Base-by-base conservation (phyloP, 768 basidiomycete genomes). In the Mycena haematopus region DNA sequence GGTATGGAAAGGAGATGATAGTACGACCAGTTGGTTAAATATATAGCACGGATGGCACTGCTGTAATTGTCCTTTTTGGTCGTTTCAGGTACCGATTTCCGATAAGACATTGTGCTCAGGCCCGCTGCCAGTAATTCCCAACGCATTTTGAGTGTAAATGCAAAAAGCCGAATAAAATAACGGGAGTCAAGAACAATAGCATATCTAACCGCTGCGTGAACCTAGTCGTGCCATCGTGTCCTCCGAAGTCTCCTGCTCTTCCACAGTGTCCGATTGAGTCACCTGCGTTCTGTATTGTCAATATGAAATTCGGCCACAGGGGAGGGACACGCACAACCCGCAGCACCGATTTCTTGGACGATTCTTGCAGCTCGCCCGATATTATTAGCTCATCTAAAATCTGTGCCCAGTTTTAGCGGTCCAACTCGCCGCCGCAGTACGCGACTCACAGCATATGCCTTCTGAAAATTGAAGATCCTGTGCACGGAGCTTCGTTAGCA, bases 391-490 rank as follows among this genome's bases (percentile, higher is more conserved):
- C 91, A 69, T 93, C 91, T 49, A 93, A 75, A 65, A 93, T 87
- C 84, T 86, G 55, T 13, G 38, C 38, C 10, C 29, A 19, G n/a
- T n/a, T 36, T 19, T 27, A 25, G 21, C 14, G 17, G 19, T 52
- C 8, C 44, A 38, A 17, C 42, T 22, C 31, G 36, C 44, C 11
- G 27, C 17, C 24, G 31, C 4, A 58, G 40, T 11, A 21, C 38
- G 44, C 51, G 25, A 27, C 80, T 47, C 64, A 86, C 90, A 0
- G 91, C 87, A 75, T 89, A 93, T 14, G 91, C 91, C 74, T 93
- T 93, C 70, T 93, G 91, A 71, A 93, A 93, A 79, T 93, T 93
- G 83, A 93, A 93, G 67, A 93, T 93, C 53, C 88, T 90, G 65
- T 22, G n/a, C n/a, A 46, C 25, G 53, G 31, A 53, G 60, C 22